Evolutionary conservation across 305 asterid genomes (phyloP).

Genomic region (Fraxinus platypoda): DNA sequence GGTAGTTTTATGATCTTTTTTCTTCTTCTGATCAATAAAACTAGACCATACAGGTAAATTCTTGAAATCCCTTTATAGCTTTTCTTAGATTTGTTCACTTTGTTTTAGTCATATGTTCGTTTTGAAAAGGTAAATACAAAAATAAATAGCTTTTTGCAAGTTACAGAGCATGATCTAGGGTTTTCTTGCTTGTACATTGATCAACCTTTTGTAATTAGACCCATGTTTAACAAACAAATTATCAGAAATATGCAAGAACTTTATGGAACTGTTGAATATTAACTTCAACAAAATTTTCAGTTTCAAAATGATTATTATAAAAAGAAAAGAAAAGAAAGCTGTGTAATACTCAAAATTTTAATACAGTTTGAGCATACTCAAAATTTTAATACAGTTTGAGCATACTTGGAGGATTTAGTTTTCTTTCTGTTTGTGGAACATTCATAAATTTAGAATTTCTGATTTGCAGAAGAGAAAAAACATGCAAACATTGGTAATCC

Average conservation of each 20-base stretch:
- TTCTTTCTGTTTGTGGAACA: neutral
- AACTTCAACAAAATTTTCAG: neutral
- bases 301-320: neutral
- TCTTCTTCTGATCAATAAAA: slow-evolving; percentile 38
- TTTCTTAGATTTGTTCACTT: slow-evolving; percentile 4
- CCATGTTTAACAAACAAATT: neutral
- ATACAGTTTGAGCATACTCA: neutral
- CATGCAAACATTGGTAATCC: neutral
- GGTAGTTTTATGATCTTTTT: slow-evolving; percentile 41
- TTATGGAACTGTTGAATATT: neutral
- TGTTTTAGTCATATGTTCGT: slow-evolving; percentile 13
- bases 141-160: slow-evolving; percentile 3
- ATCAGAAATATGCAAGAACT: neutral
- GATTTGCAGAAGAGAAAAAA: neutral
- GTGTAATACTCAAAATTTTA: neutral
- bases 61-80: slow-evolving; percentile 24
- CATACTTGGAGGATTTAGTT: neutral
- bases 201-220: neutral
- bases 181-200: slow-evolving; percentile 26
- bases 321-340: neutral
- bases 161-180: slow-evolving; percentile 41
- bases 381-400: neutral
- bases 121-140: slow-evolving; percentile 14
- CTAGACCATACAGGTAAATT: slow-evolving; percentile 33
- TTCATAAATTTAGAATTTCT: neutral